Evolutionary conservation across 495 filamentous ascomycete species (phyloP).

Genomic region (Bathelium albidoporum): DNA sequence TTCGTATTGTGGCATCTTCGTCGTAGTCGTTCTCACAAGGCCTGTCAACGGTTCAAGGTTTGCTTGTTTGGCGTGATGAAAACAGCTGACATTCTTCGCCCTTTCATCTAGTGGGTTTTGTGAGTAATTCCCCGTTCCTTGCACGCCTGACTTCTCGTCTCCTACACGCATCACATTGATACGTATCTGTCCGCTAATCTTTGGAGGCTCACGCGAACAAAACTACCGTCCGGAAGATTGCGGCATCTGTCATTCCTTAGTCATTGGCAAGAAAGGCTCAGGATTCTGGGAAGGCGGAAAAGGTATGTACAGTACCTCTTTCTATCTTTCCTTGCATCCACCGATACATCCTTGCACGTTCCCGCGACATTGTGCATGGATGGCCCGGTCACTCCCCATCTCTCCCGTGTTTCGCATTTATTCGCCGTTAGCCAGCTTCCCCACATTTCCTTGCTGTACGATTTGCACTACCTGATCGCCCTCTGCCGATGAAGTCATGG

Average conservation of each 20-base stretch:
- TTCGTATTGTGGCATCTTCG: neutral
- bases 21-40: neutral
- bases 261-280: constrained; percentile 58
- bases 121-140: constrained; percentile 3
- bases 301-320: constrained; percentile 42
- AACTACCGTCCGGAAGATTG: constrained; percentile 74
- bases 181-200: neutral
- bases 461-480: neutral
- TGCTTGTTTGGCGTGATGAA: neutral
- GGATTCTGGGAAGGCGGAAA: constrained; percentile 93
- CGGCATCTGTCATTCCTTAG: constrained; percentile 58
- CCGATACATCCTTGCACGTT: neutral
- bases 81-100: neutral
- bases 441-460: neutral
- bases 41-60: neutral
- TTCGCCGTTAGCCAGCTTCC: neutral
- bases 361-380: neutral
- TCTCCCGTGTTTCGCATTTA: neutral
- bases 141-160: no score
- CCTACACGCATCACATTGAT: neutral
- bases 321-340: neutral
- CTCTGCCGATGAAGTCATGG: neutral
- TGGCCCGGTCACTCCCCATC: neutral
- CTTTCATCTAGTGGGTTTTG: constrained; percentile 14
- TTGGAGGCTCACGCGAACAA: constrained; percentile 57